These are phyloP conservation scores for Spergularia azorica DNA, from an alignment of 179 eudicot genomes.

Conservation along the genomic window DNA sequence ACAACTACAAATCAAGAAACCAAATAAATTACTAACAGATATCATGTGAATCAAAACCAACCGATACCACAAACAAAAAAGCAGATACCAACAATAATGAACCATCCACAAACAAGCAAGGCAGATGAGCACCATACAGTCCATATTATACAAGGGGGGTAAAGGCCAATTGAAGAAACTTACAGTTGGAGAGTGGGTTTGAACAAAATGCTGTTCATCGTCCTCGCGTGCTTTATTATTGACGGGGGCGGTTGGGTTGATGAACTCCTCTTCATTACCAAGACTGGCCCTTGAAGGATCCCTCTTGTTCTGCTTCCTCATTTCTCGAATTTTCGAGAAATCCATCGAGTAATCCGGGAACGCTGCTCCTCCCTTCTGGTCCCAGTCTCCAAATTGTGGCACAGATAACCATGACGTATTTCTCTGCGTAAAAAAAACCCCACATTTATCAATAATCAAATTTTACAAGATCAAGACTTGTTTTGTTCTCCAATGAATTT, in stretches of 20 bases:
- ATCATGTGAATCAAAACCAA: constrained; percentile 26
- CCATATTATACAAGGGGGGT: background rate
- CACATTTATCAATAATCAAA: background rate
- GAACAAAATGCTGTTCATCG: constrained; percentile 36
- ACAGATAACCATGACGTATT: constrained; percentile 82
- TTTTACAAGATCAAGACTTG: constrained; percentile 7
- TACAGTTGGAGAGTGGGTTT: constrained; percentile 54
- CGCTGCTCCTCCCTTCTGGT: constrained; percentile 57
- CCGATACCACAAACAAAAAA: background rate
- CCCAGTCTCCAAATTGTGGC: constrained; percentile 99
- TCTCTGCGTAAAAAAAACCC: constrained; percentile 38
- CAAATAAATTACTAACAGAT: constrained; percentile 13
- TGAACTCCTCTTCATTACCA: constrained; percentile 85
- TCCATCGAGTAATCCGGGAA: constrained; percentile 89
- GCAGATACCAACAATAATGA: constrained; percentile 8
- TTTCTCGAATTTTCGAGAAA: constrained; percentile 90
- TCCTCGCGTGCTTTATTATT: constrained; percentile 24
- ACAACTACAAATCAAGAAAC: constrained; percentile 19
- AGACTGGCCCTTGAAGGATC: constrained; percentile 89
- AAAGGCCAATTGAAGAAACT: constrained; percentile 15
- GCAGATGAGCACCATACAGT: background rate
- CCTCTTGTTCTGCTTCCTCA: constrained; percentile 93
- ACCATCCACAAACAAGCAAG: constrained; percentile 9
- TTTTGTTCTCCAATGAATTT: constrained; percentile 7
- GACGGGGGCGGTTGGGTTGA: constrained; percentile 55